phyloP scores from a whole-genome alignment of 2,329 filamentous ascomycete species.

The Lojkania enalia region DNA sequence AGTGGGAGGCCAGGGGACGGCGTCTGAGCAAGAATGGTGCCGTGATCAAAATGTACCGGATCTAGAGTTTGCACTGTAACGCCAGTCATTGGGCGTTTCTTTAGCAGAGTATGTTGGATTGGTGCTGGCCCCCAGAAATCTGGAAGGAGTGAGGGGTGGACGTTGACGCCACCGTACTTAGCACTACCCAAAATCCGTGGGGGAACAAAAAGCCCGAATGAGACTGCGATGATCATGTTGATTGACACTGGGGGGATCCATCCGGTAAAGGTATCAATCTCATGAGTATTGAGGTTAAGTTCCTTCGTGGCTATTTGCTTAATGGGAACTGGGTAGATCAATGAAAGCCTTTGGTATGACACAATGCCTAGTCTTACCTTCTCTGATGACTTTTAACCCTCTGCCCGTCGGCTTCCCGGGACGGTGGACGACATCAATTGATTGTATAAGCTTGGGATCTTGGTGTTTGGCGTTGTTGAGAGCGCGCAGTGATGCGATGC shows the following conservation, averaged over 20 bases:
- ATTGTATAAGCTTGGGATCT: slow-evolving; percentile 51
- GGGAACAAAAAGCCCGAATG: slow-evolving; percentile 90
- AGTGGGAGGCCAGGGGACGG: slow-evolving; percentile 55
- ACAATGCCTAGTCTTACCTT: slow-evolving; percentile 54
- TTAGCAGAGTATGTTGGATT: slow-evolving; percentile 79
- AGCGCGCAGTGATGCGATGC: slow-evolving; percentile 73
- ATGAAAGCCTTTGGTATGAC: background rate
- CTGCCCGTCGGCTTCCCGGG: slow-evolving; percentile 78
- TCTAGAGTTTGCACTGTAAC: slow-evolving; percentile 88
- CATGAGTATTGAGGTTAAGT: slow-evolving; percentile 69
- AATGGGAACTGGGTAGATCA: slow-evolving; percentile 66
- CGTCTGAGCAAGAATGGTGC: slow-evolving; percentile 70
- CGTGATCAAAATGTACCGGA: slow-evolving; percentile 74
- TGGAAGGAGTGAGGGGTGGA: slow-evolving; percentile 89
- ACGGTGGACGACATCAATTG: slow-evolving; percentile 83
- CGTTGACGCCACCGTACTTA: slow-evolving; percentile 85
- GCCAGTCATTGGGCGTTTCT: slow-evolving; percentile 64
- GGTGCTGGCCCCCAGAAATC: slow-evolving; percentile 86
- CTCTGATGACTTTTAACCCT: slow-evolving; percentile 67
- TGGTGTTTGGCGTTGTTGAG: slow-evolving; percentile 62
- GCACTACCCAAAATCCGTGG: slow-evolving; percentile 69
- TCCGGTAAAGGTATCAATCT: slow-evolving; percentile 77
- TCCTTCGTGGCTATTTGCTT: slow-evolving; percentile 62
- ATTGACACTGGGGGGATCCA: slow-evolving; percentile 60
- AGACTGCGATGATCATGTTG: slow-evolving; percentile 88